Percentiles rank a stretch among this genome's conserved stretches.
phyloP scores from a whole-genome alignment of 441 rosid genomes.

The Gossypium gossypioides region DNA sequence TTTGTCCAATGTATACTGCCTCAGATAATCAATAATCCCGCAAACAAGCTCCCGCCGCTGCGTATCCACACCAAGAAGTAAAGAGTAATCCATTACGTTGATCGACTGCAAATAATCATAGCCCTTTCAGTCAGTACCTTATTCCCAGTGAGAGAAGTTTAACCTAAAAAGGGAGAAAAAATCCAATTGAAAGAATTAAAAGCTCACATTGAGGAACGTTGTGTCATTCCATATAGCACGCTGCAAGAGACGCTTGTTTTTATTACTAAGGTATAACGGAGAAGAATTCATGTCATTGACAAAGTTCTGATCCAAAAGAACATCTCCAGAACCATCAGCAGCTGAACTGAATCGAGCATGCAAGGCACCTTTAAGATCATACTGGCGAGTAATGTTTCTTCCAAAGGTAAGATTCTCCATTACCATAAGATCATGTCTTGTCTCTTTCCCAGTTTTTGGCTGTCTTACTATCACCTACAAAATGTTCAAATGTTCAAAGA shows the following conservation, averaged over 20 bases:
- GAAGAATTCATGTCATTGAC: constrained; percentile 85
- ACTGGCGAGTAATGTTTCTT: constrained; percentile 65
- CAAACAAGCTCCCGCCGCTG: constrained; percentile 69
- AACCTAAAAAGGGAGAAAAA: background rate
- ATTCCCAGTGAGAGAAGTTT: background rate
- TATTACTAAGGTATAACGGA: constrained; percentile 75
- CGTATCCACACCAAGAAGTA: constrained; percentile 78
- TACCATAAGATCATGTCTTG: constrained; percentile 77
- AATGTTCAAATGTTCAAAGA: constrained; percentile 9
- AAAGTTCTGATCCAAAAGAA: constrained; percentile 90
- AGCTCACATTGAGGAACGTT: constrained; percentile 75
- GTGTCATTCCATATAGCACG: constrained; percentile 97
- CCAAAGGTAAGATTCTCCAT: constrained; percentile 93
- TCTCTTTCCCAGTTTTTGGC: constrained; percentile 69
- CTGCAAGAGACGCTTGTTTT: constrained; percentile 56
- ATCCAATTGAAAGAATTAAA: background rate
- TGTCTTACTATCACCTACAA: constrained; percentile 71
- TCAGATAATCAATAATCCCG: constrained; percentile 89
- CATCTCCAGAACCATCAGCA: constrained; percentile 52
- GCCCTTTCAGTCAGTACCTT: background rate
- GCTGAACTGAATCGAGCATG: constrained; percentile 60
- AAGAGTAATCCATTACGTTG: constrained; percentile 95
- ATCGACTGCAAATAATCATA: constrained; percentile 42
- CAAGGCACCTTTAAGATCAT: constrained; percentile 90
- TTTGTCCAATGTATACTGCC: constrained; percentile 98